phyloP scores from a whole-genome alignment of 2,329 filamentous ascomycete genomes.

The Epichloe aotearoae region DNA sequence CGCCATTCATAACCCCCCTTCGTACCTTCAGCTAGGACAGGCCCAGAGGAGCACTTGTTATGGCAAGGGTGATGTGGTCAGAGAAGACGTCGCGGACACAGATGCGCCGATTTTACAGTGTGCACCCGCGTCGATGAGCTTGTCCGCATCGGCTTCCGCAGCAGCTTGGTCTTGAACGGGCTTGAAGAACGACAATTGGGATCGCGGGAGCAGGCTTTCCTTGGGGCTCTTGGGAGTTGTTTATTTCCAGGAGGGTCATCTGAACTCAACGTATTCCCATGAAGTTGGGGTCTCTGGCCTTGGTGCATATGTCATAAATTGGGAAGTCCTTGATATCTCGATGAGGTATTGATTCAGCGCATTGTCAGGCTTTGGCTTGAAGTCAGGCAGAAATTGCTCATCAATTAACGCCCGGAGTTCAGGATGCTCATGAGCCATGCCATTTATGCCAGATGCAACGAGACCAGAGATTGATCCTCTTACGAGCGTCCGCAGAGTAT shows the following conservation, averaged over 20 bases:
- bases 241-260: too few species aligned
- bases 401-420: constrained; percentile 7
- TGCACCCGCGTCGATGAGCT: background rate
- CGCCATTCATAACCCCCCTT: too few species aligned
- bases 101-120: too few species aligned
- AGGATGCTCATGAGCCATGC: constrained; percentile 10
- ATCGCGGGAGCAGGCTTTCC: background rate
- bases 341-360: constrained; percentile 13
- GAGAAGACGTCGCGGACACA: too few species aligned
- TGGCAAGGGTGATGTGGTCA: too few species aligned
- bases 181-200: background rate
- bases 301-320: constrained; percentile 26
- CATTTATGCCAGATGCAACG: constrained; percentile 10
- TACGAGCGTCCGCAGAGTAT: too few species aligned
- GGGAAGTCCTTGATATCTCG: constrained; percentile 14
- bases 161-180: background rate
- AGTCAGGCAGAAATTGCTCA: constrained; percentile 9
- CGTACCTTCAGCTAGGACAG: too few species aligned
- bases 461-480: constrained; percentile 9
- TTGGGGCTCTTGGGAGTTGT: too few species aligned
- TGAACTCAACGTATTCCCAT: background rate
- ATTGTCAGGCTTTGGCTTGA: constrained; percentile 16
- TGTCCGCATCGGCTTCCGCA: background rate
- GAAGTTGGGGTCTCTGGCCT: constrained; percentile 20
- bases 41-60: too few species aligned